A percentile compares a stretch with the other conserved stretches of the same genome.
phyloP scores from a whole-genome alignment of 345 rosid genomes.

The Eucalyptus globulus region DNA sequence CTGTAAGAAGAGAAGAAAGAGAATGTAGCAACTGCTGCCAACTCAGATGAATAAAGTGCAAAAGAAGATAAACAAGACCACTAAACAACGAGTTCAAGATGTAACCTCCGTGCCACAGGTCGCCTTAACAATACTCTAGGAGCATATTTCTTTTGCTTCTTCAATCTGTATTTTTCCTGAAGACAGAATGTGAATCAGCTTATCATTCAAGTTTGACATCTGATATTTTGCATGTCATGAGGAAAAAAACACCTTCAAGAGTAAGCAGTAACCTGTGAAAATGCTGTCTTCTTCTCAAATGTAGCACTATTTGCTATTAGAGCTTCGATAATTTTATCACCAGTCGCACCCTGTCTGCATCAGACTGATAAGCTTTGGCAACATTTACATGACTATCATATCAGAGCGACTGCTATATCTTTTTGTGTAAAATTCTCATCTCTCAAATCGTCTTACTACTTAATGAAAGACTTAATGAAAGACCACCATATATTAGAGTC shows the following conservation, averaged over 20 bases:
- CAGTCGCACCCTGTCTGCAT: slow-evolving; percentile 83
- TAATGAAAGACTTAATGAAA: not conserved
- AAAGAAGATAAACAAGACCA: not conserved
- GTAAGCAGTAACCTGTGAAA: slow-evolving; percentile 58
- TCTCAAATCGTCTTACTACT: not conserved
- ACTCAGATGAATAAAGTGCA: not conserved
- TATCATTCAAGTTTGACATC: not conserved
- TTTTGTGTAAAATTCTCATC: not conserved
- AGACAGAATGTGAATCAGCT: not conserved
- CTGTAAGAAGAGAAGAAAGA: not conserved
- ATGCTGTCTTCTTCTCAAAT: slow-evolving; percentile 69
- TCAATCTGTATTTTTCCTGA: slow-evolving; percentile 84
- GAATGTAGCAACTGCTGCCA: not conserved
- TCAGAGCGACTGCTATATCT: not conserved
- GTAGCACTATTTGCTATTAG: slow-evolving; percentile 88
- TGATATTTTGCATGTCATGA: not conserved
- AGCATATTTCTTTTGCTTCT: slow-evolving; percentile 94
- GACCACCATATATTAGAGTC: not conserved
- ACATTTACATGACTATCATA: not conserved
- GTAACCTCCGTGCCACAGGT: slow-evolving; percentile 66
- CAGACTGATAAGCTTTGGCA: not conserved
- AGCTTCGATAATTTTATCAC: slow-evolving; percentile 80
- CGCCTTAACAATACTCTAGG: slow-evolving; percentile 77
- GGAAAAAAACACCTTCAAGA: not conserved
- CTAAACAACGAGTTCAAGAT: not conserved